Evolutionary conservation across 2,329 filamentous ascomycete genomes (phyloP), one percentile per base, ranked within the genome.

Genomic region (Knufia fluminis): DNA sequence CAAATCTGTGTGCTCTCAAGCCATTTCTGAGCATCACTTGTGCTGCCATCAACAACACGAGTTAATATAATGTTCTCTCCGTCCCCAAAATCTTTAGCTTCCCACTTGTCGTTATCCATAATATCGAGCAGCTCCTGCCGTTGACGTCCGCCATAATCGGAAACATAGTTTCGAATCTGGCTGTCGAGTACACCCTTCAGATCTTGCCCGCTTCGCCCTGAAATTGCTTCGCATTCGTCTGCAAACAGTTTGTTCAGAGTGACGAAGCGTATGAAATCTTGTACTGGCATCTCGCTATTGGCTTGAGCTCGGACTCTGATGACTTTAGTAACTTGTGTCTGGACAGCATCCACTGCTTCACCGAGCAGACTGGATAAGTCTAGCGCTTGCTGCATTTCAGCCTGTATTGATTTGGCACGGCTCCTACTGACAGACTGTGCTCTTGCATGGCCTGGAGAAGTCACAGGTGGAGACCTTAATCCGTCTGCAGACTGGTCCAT

Each of bases 211-310:
- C 78, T 76, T 46, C 78, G 71, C 1, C 80, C 79, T 40, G 78
- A 82, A 3, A 83, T 77, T 1, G 79, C 79, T 59, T 83, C 80
- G 52, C 80, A 83, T 59, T 83, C 80, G 53, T 83, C 79, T 2
- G 79, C 78, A 59, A 83, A 83, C 0, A 82, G 67, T 39, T 77
- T 70, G 53, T 82, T 82, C 28, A 83, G 68, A 1, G 72, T 77
- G 60, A 82, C 81, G 58, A 82, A 83, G 36, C 73, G 71, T 33
- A 83, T 57, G 59, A 83, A 83, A 1, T 77, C 71, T 46, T 74
- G 66, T 40, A 79, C 68, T 1, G 76, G 67, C 12, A 82, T 62
- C 20, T 73, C 71, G 3, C 75, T 68, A 4, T 74, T 78, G 53
- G 80, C 76, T 54, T 82, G 79, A 2, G 77, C 75, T 12, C 80